These are phyloP conservation scores for Oidiodendron maius DNA, from an alignment of 495 filamentous ascomycete species.

Conservation along the genomic window DNA sequence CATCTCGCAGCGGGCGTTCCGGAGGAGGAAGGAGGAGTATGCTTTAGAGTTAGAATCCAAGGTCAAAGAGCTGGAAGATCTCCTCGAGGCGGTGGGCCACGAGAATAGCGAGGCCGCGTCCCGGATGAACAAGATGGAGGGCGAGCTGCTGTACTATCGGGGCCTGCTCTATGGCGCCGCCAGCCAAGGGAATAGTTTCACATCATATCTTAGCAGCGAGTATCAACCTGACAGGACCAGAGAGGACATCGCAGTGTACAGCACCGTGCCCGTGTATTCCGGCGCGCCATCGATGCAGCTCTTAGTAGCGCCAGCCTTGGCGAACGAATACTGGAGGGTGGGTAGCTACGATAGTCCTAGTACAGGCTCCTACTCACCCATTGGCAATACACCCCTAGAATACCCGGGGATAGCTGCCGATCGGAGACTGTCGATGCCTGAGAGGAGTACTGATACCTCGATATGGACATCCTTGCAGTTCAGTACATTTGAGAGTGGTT, in stretches of 20 bases:
- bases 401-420: no score
- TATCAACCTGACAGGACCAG: background rate
- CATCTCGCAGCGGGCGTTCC: conserved; percentile 40
- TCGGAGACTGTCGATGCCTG: no score
- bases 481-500: no score
- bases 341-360: background rate
- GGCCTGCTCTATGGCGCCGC: background rate
- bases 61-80: conserved; percentile 32
- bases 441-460: no score
- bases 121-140: background rate
- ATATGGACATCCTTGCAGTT: no score
- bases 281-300: background rate
- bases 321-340: background rate
- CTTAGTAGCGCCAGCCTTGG: no score
- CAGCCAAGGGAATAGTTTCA: background rate
- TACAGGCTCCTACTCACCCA: background rate
- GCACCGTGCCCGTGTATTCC: background rate
- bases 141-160: background rate
- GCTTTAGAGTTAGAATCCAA: conserved; percentile 35
- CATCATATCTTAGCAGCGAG: background rate
- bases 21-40: conserved; percentile 43
- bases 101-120: conserved; percentile 50
- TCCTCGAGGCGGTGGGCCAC: conserved; percentile 54
- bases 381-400: no score
- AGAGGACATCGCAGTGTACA: background rate